Conservation (phyloP, 169 alveolate genomes). For the Cyclospora cayetanensis region DNA sequence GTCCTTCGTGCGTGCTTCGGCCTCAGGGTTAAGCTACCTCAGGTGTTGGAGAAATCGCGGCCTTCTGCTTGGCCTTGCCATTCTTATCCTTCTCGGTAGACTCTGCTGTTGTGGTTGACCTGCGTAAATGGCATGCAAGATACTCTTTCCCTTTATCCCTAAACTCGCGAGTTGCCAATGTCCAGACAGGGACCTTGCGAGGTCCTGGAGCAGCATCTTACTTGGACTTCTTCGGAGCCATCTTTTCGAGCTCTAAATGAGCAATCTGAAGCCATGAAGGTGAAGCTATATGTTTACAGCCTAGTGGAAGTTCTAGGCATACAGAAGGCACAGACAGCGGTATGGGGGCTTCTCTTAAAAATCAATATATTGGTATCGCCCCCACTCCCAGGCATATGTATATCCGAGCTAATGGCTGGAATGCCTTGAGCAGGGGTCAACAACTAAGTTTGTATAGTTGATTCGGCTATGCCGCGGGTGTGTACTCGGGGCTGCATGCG, state of each 20-base stretch:
- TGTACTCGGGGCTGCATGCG: too few species aligned
- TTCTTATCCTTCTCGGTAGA: constrained; percentile 15
- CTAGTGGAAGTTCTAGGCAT: too few species aligned
- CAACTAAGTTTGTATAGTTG: too few species aligned
- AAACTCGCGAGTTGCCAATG: background rate
- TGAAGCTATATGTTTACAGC: too few species aligned
- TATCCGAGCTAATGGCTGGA: too few species aligned
- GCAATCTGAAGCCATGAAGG: background rate
- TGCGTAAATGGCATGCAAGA: background rate
- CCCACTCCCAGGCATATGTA: too few species aligned
- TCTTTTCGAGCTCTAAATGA: background rate
- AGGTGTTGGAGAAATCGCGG: background rate
- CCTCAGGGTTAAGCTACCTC: background rate
- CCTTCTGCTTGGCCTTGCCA: constrained; percentile 29
- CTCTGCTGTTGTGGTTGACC: background rate
- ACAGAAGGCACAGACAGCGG: too few species aligned
- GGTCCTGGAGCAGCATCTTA: background rate
- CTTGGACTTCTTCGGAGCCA: constrained; percentile 53
- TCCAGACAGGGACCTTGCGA: background rate
- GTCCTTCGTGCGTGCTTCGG: too few species aligned
- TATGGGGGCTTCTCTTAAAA: too few species aligned
- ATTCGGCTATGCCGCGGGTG: too few species aligned
- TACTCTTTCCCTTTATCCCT: background rate
- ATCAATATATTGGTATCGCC: too few species aligned
- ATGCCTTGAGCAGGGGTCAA: too few species aligned